Conservation (phyloP, 495 filamentous ascomycete genomes). For the Neurospora intermedia region DNA sequence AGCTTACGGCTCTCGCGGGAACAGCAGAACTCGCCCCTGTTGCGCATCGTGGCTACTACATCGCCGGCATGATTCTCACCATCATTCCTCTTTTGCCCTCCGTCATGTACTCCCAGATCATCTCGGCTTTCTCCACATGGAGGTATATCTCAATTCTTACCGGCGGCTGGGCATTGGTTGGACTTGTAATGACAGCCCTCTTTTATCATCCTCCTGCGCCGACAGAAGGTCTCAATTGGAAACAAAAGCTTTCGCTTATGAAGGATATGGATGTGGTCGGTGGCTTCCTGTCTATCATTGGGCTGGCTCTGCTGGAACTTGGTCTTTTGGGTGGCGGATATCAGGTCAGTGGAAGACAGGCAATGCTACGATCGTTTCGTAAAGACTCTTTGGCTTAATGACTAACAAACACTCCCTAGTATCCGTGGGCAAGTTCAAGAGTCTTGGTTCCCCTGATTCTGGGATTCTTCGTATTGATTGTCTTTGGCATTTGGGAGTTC, state of each 20-base stretch:
- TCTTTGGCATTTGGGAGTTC: conserved; percentile 53
- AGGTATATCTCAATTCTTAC: conserved; percentile 53
- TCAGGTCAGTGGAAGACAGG: conserved; percentile 20
- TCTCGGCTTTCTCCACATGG: conserved; percentile 49
- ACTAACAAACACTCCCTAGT: conserved; percentile 4
- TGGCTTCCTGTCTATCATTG: conserved; percentile 53
- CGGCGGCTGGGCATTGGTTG: conserved; percentile 50
- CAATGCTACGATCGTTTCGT: background rate
- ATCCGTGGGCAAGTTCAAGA: conserved; percentile 25
- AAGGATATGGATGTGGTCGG: conserved; percentile 54
- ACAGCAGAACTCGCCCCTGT: conserved; percentile 62
- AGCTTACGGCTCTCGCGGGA: conserved; percentile 29
- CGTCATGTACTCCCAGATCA: conserved; percentile 60
- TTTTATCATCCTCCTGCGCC: conserved; percentile 61
- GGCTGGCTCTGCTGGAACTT: conserved; percentile 55
- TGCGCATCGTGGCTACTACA: conserved; percentile 55
- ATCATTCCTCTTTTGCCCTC: conserved; percentile 60
- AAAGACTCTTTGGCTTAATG: background rate
- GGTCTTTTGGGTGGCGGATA: conserved; percentile 62
- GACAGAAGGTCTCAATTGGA: conserved; percentile 40
- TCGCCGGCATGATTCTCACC: conserved; percentile 55
- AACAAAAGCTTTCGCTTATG: conserved; percentile 38
- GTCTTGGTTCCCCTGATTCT: conserved; percentile 46
- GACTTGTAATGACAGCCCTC: conserved; percentile 46
- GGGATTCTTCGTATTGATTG: conserved; percentile 44